Evolutionary conservation across 805 yeast species (phyloP).

Genomic region (Pichia eremophila): DNA sequence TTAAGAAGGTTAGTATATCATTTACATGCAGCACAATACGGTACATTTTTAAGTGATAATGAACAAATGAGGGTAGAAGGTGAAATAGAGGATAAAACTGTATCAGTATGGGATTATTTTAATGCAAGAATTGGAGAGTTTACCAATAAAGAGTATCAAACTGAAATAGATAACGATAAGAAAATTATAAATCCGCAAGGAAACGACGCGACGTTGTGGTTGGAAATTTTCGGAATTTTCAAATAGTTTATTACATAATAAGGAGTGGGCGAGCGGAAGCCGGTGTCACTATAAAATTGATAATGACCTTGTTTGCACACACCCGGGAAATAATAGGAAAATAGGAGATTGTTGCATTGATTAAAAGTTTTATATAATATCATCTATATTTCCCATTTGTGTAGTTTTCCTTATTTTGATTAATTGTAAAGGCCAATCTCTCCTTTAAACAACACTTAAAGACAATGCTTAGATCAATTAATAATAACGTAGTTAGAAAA

Average conservation of each 20-base stretch:
- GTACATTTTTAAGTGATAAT: conserved; percentile 71
- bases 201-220: conserved; percentile 1
- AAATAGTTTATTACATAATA: no score
- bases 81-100: conserved; percentile 39
- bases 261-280: no score
- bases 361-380: no score
- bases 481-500: conserved; percentile 13
- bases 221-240: neutral
- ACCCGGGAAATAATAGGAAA: no score
- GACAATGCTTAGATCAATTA: conserved; percentile 10
- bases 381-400: no score
- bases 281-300: no score
- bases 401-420: no score
- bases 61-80: conserved; percentile 53
- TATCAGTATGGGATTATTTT: conserved; percentile 92
- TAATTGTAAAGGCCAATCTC: no score
- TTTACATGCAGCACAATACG: conserved; percentile 88
- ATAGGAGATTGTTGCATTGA: no score
- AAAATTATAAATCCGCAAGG: neutral
- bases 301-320: no score
- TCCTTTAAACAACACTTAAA: no score
- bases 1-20: conserved; percentile 79
- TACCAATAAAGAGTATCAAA: conserved; percentile 34
- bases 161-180: conserved; percentile 8
- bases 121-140: conserved; percentile 40